Evolutionary conservation across 768 basidiomycete genomes (phyloP).

Genomic region (Serendipita sp.): DNA sequence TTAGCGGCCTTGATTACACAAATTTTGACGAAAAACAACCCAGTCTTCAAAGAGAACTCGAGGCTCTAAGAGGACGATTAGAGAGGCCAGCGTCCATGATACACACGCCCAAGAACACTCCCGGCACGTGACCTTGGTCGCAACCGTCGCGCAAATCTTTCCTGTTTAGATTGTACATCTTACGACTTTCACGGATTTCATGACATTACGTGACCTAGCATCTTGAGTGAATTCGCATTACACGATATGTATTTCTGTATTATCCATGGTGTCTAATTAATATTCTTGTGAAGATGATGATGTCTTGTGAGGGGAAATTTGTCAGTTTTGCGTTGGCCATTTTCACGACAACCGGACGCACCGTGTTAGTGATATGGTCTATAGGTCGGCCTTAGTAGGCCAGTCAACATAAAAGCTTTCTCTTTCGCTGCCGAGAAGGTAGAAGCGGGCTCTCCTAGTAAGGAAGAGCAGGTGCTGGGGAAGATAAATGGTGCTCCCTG

Average conservation of each 20-base stretch:
- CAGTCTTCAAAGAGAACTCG: constrained; percentile 52
- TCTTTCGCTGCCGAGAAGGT: constrained; percentile 39
- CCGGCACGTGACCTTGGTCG: too few relatives aligned
- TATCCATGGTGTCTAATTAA: background rate
- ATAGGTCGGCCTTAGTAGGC: background rate
- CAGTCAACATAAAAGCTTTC: constrained; percentile 1
- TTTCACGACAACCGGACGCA: too few relatives aligned
- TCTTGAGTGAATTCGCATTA: too few relatives aligned
- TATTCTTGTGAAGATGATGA: background rate
- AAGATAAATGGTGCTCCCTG: constrained; percentile 38
- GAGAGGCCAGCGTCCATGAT: constrained; percentile 21
- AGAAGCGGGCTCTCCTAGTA: constrained; percentile 39
- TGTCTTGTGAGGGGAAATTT: background rate
- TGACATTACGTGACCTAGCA: too few relatives aligned
- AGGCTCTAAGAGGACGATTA: constrained; percentile 46
- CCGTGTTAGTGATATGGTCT: background rate
- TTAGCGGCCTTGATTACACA: background rate
- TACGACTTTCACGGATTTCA: too few relatives aligned
- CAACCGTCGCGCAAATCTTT: too few relatives aligned
- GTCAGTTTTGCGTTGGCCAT: too few relatives aligned
- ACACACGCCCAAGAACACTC: too few relatives aligned
- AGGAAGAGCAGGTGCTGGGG: constrained; percentile 41
- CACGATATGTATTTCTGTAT: too few relatives aligned
- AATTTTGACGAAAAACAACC: constrained; percentile 5
- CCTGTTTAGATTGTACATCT: too few relatives aligned